Percentiles rank a stretch among this genome's conserved stretches.
Evolutionary conservation across 805 yeast genomes (phyloP).

Genomic region (Saturnispora kantuleensis): DNA sequence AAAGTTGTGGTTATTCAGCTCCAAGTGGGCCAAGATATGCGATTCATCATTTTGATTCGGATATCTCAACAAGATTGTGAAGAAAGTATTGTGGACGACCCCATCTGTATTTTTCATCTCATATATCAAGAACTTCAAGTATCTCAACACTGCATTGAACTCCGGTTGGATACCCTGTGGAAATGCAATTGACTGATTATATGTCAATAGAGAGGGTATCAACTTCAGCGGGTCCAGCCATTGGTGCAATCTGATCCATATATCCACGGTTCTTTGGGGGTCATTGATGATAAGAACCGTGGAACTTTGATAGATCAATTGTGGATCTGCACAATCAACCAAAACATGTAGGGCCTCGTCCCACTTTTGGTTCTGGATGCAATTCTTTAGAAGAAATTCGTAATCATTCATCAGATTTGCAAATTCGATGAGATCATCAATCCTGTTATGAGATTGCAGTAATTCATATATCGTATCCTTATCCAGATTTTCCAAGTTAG

Average conservation of each 20-base stretch:
- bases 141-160: conserved; percentile 57
- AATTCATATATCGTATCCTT: conserved; percentile 62
- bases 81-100: conserved; percentile 57
- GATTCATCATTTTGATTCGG: conserved; percentile 34
- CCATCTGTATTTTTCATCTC: conserved; percentile 33
- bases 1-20: conserved; percentile 33
- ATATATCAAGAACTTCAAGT: conserved; percentile 45
- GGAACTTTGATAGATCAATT: conserved; percentile 55
- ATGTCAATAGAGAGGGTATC: conserved; percentile 67
- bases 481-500: conserved; percentile 45
- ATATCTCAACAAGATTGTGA: conserved; percentile 54
- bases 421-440: conserved; percentile 51
- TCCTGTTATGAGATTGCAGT: conserved; percentile 54
- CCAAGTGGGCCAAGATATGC: conserved; percentile 41
- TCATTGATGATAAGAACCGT: conserved; percentile 56
- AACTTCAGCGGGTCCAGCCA: conserved; percentile 51
- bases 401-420: conserved; percentile 62
- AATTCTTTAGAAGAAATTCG: conserved; percentile 56
- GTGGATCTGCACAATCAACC: conserved; percentile 36
- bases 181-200: conserved; percentile 38
- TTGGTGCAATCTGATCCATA: conserved; percentile 58
- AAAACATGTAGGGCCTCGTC: conserved; percentile 52
- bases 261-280: conserved; percentile 61
- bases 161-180: conserved; percentile 28
- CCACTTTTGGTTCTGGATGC: conserved; percentile 69